phyloP scores from a whole-genome alignment of 1,284 basidiomycete species.

The Trametes sp. region DNA sequence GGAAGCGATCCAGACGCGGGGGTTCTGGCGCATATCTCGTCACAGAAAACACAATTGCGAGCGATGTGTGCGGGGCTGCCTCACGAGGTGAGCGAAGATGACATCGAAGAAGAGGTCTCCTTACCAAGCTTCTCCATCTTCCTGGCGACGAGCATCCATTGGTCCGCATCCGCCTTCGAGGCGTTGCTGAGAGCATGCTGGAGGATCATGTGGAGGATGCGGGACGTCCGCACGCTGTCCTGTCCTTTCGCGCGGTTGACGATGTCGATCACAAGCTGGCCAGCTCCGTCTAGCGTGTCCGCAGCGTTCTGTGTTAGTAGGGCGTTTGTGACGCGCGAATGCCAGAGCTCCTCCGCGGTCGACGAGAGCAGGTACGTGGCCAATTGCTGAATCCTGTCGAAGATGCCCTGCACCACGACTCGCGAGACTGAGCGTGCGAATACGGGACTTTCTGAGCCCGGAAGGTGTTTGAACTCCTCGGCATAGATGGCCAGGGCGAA shows the following conservation, averaged over 20 bases:
- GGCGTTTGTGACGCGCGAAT: conserved; percentile 50
- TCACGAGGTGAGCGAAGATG: conserved; percentile 36
- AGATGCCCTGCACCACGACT: conserved; percentile 52
- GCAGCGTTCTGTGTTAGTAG: conserved; percentile 39
- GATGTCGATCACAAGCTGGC: conserved; percentile 52
- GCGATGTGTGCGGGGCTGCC: conserved; percentile 71
- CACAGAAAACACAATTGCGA: conserved; percentile 72
- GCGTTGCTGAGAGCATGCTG: conserved; percentile 68
- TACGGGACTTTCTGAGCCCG: conserved; percentile 54
- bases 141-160: conserved; percentile 77
- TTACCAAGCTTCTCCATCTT: conserved; percentile 67
- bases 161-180: conserved; percentile 70
- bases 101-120: conserved; percentile 20
- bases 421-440: conserved; percentile 52
- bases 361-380: conserved; percentile 74
- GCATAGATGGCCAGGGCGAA: conserved; percentile 65
- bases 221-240: conserved; percentile 61
- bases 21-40: conserved; percentile 72
- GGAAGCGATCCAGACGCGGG: conserved; percentile 79
- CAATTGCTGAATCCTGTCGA: conserved; percentile 64
- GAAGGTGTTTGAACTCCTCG: conserved; percentile 61
- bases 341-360: conserved; percentile 59
- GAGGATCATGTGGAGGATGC: conserved; percentile 67
- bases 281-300: conserved; percentile 42
- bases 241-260: conserved; percentile 45